Percentiles rank a stretch among this genome's conserved stretches.
phyloP scores from a whole-genome alignment of 2,329 filamentous ascomycete species.

The Colletotrichum viniferum region DNA sequence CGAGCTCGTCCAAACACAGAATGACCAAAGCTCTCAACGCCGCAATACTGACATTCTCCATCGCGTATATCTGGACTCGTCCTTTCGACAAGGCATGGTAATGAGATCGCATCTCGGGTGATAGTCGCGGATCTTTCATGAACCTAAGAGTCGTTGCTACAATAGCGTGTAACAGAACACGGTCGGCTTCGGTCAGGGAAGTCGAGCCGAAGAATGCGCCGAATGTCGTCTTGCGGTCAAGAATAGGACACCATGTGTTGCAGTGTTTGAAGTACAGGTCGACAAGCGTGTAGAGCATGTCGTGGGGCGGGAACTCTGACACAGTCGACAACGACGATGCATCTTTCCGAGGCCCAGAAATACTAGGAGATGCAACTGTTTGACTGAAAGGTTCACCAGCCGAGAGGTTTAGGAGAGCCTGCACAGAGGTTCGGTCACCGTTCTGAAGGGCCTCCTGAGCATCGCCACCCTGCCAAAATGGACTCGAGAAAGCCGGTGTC shows the following conservation, averaged over 20 bases:
- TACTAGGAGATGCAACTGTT: background rate
- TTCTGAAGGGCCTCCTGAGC: slow-evolving; percentile 32
- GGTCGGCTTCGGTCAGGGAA: slow-evolving; percentile 40
- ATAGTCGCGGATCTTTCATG: slow-evolving; percentile 41
- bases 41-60: slow-evolving; percentile 44
- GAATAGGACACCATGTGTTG: slow-evolving; percentile 61
- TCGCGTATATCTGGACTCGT: slow-evolving; percentile 44
- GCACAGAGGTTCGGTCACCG: slow-evolving; percentile 23
- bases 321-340: slow-evolving; percentile 39
- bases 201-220: slow-evolving; percentile 44
- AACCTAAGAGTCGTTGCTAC: slow-evolving; percentile 47
- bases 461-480: slow-evolving; percentile 30
- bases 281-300: slow-evolving; percentile 62
- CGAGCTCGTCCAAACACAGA: slow-evolving; percentile 44
- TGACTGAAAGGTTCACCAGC: slow-evolving; percentile 16
- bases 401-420: slow-evolving; percentile 23
- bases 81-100: slow-evolving; percentile 43
- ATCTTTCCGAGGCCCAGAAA: slow-evolving; percentile 23
- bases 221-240: slow-evolving; percentile 47
- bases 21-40: slow-evolving; percentile 45
- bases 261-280: slow-evolving; percentile 69
- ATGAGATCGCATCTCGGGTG: slow-evolving; percentile 39
- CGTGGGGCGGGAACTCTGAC: slow-evolving; percentile 61
- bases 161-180: slow-evolving; percentile 47
- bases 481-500: slow-evolving; percentile 44